phyloP scores from a whole-genome alignment of 352 stramenopile genomes.

The Nothophytophthora sp. region DNA sequence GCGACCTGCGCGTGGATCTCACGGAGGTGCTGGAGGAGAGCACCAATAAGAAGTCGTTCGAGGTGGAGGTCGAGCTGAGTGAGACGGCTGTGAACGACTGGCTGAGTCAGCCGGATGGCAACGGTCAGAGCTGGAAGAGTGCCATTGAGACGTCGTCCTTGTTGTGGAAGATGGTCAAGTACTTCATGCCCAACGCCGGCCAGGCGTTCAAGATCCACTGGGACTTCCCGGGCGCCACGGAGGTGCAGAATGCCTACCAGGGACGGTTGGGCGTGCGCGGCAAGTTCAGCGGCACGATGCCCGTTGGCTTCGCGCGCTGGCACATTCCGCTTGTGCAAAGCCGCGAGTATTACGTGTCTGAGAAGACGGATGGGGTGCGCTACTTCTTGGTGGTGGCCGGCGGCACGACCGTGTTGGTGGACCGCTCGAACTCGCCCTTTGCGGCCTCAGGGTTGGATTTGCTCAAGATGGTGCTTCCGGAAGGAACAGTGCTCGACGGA shows the following conservation, averaged over 20 bases:
- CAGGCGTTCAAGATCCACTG: slow-evolving; percentile 81
- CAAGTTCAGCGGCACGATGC: slow-evolving; percentile 92
- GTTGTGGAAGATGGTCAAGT: slow-evolving; percentile 84
- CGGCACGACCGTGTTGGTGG: slow-evolving; percentile 65
- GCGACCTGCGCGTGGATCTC: slow-evolving; percentile 80
- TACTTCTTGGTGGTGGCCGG: slow-evolving; percentile 89
- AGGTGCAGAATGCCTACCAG: slow-evolving; percentile 84
- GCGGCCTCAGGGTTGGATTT: slow-evolving; percentile 77
- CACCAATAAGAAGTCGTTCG: slow-evolving; percentile 65
- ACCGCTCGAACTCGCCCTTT: slow-evolving; percentile 81
- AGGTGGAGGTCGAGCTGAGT: slow-evolving; percentile 83
- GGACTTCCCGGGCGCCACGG: slow-evolving; percentile 69
- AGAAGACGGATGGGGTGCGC: slow-evolving; percentile 92
- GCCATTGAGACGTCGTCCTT: slow-evolving; percentile 64
- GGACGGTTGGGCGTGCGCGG: slow-evolving; percentile 61
- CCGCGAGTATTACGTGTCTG: slow-evolving; percentile 87
- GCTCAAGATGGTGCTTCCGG: slow-evolving; percentile 76
- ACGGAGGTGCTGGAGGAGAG: slow-evolving; percentile 83
- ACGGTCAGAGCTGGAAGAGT: slow-evolving; percentile 71
- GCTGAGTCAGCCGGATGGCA: slow-evolving; percentile 75
- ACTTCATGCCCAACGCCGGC: slow-evolving; percentile 80
- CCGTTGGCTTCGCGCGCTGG: slow-evolving; percentile 90
- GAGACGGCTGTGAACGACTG: slow-evolving; percentile 69
- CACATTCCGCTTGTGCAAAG: slow-evolving; percentile 87
- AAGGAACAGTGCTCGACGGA: slow-evolving; percentile 89